Evolutionary conservation across 805 yeast species (phyloP).

Genomic region (Candida argentea): DNA sequence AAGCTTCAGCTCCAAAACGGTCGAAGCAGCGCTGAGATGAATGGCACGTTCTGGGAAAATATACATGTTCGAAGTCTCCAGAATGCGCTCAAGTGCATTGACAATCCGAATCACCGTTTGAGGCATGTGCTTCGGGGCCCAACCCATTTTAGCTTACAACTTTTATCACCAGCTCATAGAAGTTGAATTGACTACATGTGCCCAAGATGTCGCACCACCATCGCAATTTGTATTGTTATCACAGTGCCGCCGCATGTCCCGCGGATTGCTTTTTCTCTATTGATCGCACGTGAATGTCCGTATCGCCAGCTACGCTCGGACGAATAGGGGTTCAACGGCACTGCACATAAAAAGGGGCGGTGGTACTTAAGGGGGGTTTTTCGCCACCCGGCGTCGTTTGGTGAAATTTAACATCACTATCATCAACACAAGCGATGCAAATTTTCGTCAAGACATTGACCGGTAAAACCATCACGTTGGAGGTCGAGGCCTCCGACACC

Average conservation of each 20-base stretch:
- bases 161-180: no score
- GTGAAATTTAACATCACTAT: constrained; percentile 33
- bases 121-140: no score
- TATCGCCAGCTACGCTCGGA: background rate
- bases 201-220: background rate
- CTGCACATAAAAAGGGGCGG: background rate
- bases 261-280: background rate
- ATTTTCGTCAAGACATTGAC: constrained; percentile 41
- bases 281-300: background rate
- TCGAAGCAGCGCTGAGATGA: no score
- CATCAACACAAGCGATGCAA: constrained; percentile 79
- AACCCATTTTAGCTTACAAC: no score
- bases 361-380: background rate
- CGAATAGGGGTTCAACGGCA: background rate
- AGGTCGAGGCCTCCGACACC: constrained; percentile 96
- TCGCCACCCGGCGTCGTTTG: background rate
- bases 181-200: background rate
- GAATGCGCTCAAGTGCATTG: no score
- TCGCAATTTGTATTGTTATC: background rate
- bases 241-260: background rate
- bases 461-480: constrained; percentile 70
- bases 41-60: no score
- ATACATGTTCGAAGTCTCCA: no score
- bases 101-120: no score
- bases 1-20: no score